Evolutionary conservation across 2,329 filamentous ascomycete species (phyloP).

Genomic region (Alternaria infectoria): DNA sequence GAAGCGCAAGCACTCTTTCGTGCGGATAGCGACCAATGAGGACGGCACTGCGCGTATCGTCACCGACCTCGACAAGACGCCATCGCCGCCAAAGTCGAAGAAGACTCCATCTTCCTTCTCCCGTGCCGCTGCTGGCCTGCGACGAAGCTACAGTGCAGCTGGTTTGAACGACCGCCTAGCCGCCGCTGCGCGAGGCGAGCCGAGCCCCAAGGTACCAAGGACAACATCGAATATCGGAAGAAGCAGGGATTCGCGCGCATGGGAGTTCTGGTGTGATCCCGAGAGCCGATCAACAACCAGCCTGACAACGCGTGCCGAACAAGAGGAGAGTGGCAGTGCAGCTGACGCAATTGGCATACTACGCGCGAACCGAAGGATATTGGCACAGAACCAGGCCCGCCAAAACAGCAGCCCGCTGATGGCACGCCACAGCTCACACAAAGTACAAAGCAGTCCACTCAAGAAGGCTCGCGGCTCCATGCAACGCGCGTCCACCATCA

Average conservation of each 20-base stretch:
- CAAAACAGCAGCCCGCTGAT: constrained; percentile 65
- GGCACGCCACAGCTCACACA: constrained; percentile 35
- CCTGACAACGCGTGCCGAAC: constrained; percentile 79
- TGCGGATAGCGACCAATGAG: constrained; percentile 81
- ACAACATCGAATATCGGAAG: constrained; percentile 67
- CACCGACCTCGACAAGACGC: constrained; percentile 70
- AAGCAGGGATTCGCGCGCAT: constrained; percentile 85
- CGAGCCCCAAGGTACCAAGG: constrained; percentile 48
- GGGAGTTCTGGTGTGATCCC: constrained; percentile 89
- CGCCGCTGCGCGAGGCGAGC: constrained; percentile 34
- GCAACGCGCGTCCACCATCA: constrained; percentile 44
- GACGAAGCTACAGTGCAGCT: constrained; percentile 74
- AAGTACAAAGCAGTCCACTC: constrained; percentile 39
- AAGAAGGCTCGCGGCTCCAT: constrained; percentile 45
- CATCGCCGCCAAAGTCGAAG: constrained; percentile 67
- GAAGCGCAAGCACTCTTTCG: constrained; percentile 56
- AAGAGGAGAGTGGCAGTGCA: constrained; percentile 79
- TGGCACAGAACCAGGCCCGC: constrained; percentile 65
- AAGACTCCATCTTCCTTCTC: constrained; percentile 53
- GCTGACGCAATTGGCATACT: constrained; percentile 82
- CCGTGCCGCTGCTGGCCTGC: constrained; percentile 60
- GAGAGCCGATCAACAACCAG: constrained; percentile 72
- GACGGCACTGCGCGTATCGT: constrained; percentile 92
- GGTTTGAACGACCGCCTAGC: constrained; percentile 46
- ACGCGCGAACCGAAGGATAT: constrained; percentile 66